These are phyloP conservation scores for Kurtzmaniella quercitrusa DNA, from an alignment of 1,139 yeast genomes.

Conservation along the genomic window DNA sequence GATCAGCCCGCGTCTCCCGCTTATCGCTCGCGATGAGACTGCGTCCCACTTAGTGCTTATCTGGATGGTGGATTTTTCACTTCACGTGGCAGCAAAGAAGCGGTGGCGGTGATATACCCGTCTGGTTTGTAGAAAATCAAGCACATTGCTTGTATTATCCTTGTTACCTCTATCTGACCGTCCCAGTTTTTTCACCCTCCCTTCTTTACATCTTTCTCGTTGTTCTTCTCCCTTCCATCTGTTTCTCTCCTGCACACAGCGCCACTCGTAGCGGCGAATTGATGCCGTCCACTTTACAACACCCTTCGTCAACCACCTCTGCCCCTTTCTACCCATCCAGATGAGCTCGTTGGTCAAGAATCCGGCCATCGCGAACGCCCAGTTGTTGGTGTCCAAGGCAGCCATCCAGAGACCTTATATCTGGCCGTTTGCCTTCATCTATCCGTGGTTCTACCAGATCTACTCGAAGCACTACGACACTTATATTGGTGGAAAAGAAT, in stretches of 20 bases:
- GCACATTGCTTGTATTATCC: too few species aligned
- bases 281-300: not conserved
- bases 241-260: not conserved
- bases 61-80: too few species aligned
- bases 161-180: not conserved
- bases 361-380: conserved; percentile 59
- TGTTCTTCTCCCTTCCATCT: not conserved
- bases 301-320: not conserved
- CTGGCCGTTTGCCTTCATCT: conserved; percentile 76
- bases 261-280: not conserved
- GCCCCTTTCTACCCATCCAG: not conserved
- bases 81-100: too few species aligned
- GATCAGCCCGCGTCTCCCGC: too few species aligned
- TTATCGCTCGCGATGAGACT: too few species aligned
- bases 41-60: too few species aligned
- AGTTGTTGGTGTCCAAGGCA: conserved; percentile 70
- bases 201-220: not conserved
- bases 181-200: not conserved
- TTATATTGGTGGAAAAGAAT: conserved; percentile 75
- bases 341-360: conserved; percentile 47
- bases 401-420: conserved; percentile 67
- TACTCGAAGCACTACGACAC: conserved; percentile 70
- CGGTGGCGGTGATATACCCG: too few species aligned
- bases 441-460: conserved; percentile 69
- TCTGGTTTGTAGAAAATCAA: too few species aligned